phyloP scores from a whole-genome alignment of 1,284 basidiomycete genomes.

The Tremellales sp. region DNA sequence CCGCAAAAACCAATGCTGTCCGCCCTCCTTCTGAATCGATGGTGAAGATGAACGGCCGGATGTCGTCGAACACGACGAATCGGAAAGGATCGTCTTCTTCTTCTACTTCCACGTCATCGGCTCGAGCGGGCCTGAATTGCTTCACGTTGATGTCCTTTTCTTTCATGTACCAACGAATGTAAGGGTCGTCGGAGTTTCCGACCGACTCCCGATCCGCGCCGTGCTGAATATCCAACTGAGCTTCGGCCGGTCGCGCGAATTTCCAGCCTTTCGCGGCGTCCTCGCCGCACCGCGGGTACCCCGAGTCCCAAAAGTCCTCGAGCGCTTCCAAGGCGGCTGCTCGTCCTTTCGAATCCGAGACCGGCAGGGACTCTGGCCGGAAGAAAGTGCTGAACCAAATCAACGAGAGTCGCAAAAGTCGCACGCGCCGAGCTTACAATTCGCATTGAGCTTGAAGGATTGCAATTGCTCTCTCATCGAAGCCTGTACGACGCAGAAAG shows the following conservation, averaged over 20 bases:
- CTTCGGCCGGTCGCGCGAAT: constrained; percentile 3
- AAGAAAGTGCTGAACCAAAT: constrained; percentile 50
- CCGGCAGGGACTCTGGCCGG: constrained; percentile 23
- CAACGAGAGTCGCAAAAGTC: constrained; percentile 1
- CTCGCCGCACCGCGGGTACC: constrained; percentile 52
- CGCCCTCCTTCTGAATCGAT: constrained; percentile 57
- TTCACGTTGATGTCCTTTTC: constrained; percentile 57
- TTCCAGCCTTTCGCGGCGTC: constrained; percentile 48
- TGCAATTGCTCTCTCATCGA: no score
- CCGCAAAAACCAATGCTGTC: constrained; percentile 65
- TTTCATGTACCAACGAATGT: constrained; percentile 62
- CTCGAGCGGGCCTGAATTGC: constrained; percentile 57
- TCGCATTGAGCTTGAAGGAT: no score
- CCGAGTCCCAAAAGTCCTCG: constrained; percentile 54
- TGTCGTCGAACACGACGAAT: constrained; percentile 73
- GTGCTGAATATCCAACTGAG: constrained; percentile 2
- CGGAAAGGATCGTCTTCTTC: constrained; percentile 70
- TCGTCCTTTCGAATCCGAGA: constrained; percentile 22
- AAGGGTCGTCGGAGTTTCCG: constrained; percentile 58
- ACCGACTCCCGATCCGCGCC: no score
- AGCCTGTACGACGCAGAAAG: no score
- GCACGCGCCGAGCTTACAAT: no score
- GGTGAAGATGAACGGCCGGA: constrained; percentile 64
- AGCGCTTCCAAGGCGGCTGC: constrained; percentile 38
- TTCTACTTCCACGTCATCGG: constrained; percentile 54